These are phyloP conservation scores for Venturia aucupariae DNA, from an alignment of 2,329 filamentous ascomycete genomes.

Conservation along the genomic window DNA sequence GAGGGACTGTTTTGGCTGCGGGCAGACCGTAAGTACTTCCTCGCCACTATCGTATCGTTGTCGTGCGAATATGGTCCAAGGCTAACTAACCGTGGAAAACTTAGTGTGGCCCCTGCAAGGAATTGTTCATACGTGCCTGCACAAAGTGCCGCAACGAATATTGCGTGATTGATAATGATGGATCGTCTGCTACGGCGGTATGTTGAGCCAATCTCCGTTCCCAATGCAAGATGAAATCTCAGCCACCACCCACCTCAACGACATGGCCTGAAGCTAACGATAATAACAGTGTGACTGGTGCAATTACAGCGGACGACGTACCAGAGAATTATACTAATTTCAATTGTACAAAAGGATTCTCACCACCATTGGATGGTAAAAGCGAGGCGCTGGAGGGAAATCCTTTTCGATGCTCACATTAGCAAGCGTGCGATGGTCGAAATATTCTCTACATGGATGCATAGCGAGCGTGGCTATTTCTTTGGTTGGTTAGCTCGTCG, in stretches of 20 bases:
- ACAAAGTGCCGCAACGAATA: conserved; percentile 68
- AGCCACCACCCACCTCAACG: background rate
- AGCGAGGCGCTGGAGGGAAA: background rate
- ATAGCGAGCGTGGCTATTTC: background rate
- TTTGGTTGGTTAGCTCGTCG: background rate
- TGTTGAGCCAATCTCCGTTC: conserved; percentile 14
- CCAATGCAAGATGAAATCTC: background rate
- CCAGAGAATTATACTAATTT: conserved; percentile 26
- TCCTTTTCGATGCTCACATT: background rate
- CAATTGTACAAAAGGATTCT: background rate
- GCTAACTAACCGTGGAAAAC: conserved; percentile 3
- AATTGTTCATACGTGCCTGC: conserved; percentile 61
- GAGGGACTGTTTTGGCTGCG: conserved; percentile 78
- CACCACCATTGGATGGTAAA: background rate
- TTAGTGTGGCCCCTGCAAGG: conserved; percentile 52
- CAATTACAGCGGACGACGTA: conserved; percentile 27
- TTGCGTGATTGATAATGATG: conserved; percentile 75
- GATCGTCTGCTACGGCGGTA: conserved; percentile 55
- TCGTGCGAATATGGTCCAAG: background rate
- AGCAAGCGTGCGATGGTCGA: background rate
- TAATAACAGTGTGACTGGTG: conserved; percentile 30
- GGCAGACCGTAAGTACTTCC: conserved; percentile 52
- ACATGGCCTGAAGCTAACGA: conserved; percentile 1
- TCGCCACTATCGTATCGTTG: background rate
- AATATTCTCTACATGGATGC: background rate